Conservation (phyloP, 306 rosid species). For the Alnus glutinosa region DNA sequence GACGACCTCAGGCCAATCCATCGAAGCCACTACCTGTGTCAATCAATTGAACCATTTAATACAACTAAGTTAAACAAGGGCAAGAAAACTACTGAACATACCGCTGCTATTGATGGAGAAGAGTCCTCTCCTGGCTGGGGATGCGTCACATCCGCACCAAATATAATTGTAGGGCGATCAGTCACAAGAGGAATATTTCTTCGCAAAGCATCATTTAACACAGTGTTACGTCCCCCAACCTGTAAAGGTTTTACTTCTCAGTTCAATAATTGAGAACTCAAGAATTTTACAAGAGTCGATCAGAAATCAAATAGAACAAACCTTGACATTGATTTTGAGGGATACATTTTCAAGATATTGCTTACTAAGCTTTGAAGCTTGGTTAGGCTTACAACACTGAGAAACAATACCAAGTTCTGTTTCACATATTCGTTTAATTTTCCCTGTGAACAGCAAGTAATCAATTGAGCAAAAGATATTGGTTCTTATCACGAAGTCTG, state of each 20-base stretch:
- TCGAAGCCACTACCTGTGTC: slow-evolving; percentile 80
- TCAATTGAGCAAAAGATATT: not conserved
- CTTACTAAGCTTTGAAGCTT: slow-evolving; percentile 23
- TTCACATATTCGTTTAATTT: slow-evolving; percentile 72
- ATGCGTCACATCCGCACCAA: slow-evolving; percentile 90
- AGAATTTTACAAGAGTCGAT: not conserved
- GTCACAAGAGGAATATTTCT: slow-evolving; percentile 48
- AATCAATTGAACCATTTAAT: not conserved
- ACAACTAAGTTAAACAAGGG: not conserved
- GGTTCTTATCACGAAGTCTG: not conserved
- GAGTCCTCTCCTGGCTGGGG: slow-evolving; percentile 76
- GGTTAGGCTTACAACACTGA: slow-evolving; percentile 66
- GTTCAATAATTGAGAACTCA: slow-evolving; percentile 10
- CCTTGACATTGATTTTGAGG: slow-evolving; percentile 87
- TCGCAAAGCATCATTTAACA: slow-evolving; percentile 53
- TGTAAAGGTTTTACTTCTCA: slow-evolving; percentile 13
- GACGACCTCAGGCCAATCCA: slow-evolving; percentile 83
- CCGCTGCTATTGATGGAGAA: slow-evolving; percentile 85
- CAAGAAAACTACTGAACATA: slow-evolving; percentile 19
- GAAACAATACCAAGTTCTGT: slow-evolving; percentile 82
- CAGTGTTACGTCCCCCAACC: slow-evolving; percentile 78
- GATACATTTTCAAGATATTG: slow-evolving; percentile 81
- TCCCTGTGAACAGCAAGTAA: slow-evolving; percentile 37
- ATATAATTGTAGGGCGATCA: slow-evolving; percentile 63
- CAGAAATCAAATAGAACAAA: slow-evolving; percentile 14